phyloP scores from a whole-genome alignment of 1,139 yeast genomes.

The Scheffersomyces segobiensis region DNA sequence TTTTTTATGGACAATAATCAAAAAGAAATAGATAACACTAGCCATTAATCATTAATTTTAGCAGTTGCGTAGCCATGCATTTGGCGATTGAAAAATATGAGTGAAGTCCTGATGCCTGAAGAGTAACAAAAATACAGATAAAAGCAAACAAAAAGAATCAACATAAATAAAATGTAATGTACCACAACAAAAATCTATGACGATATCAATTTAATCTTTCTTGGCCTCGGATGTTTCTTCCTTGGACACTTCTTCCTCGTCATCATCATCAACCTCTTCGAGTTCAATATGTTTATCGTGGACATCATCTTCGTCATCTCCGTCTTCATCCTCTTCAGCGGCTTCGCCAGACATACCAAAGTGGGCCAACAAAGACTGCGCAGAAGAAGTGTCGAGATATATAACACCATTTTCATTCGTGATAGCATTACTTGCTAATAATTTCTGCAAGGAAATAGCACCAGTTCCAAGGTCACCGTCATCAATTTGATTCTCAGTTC shows the following conservation, averaged over 20 bases:
- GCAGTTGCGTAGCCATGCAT: background rate
- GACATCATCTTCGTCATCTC: constrained; percentile 17
- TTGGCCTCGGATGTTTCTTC: constrained; percentile 18
- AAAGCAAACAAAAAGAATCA: constrained; percentile 1
- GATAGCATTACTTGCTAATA: constrained; percentile 52
- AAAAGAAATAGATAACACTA: background rate
- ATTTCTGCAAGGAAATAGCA: constrained; percentile 52
- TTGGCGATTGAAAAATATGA: background rate
- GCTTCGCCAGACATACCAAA: constrained; percentile 41
- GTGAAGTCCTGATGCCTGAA: background rate
- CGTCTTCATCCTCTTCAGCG: constrained; percentile 19
- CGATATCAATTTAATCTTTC: constrained; percentile 12
- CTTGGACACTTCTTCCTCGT: constrained; percentile 18
- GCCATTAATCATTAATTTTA: background rate
- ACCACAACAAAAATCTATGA: background rate
- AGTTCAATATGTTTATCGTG: constrained; percentile 22
- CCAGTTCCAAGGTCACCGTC: constrained; percentile 30
- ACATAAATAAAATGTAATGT: background rate
- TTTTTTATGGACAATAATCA: background rate
- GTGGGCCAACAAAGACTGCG: constrained; percentile 50
- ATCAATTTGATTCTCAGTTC: constrained; percentile 24
- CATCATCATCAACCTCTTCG: constrained; percentile 20
- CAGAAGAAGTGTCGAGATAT: constrained; percentile 51
- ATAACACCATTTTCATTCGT: constrained; percentile 60
- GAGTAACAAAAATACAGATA: background rate